phyloP scores from a whole-genome alignment of 2,329 filamentous ascomycete species.

The Boeremia lycopersici region DNA sequence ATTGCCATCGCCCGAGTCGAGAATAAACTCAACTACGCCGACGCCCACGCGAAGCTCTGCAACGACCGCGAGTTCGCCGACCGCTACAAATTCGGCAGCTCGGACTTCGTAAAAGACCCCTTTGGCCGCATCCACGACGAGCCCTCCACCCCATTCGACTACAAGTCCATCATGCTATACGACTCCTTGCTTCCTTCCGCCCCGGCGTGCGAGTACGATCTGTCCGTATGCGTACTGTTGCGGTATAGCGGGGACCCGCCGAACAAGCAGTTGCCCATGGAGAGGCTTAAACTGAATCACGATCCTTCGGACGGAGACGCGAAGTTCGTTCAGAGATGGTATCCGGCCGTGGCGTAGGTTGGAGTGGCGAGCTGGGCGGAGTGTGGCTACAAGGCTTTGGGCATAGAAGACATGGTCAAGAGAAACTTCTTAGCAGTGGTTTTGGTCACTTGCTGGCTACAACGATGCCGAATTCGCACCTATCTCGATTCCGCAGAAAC shows the following conservation, averaged over 20 bases:
- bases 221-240: neutral
- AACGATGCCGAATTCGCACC: no score
- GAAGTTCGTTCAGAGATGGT: neutral
- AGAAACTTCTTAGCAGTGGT: no score
- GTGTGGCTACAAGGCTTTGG: neutral
- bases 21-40: neutral
- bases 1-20: neutral
- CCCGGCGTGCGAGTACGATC: neutral
- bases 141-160: neutral
- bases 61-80: neutral
- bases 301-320: neutral
- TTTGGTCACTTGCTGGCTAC: no score
- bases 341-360: neutral
- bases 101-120: neutral
- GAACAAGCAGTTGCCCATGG: neutral
- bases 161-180: neutral
- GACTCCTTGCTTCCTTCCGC: neutral
- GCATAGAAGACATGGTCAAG: neutral
- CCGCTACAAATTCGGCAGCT: neutral
- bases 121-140: neutral
- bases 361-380: neutral
- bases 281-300: neutral
- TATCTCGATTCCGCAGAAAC: no score
- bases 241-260: neutral
- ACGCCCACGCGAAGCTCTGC: neutral